Conservation (phyloP, 2,329 filamentous ascomycete species). For the Ciborinia camelliae region DNA sequence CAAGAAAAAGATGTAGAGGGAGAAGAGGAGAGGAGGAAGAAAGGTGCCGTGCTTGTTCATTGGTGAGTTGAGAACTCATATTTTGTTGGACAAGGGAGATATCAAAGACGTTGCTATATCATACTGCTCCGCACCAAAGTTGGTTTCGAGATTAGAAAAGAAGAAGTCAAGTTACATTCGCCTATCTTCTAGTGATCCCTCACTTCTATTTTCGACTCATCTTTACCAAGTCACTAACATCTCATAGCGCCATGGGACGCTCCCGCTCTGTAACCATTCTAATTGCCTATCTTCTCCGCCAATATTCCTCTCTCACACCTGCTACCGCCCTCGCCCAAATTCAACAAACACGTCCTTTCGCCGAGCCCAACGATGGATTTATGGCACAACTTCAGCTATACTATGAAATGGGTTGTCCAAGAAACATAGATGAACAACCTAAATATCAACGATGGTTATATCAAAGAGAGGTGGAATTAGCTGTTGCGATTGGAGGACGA, state of each 20-base stretch:
- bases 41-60: conserved; percentile 64
- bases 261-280: conserved; percentile 84
- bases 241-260: conserved; percentile 84
- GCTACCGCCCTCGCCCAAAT: conserved; percentile 65
- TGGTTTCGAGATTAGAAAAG: neutral
- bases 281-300: conserved; percentile 79
- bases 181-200: neutral
- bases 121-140: neutral
- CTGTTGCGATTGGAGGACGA: conserved; percentile 71
- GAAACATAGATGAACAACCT: conserved; percentile 63
- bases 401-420: conserved; percentile 80
- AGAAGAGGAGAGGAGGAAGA: conserved; percentile 47
- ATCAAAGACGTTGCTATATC: neutral
- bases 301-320: conserved; percentile 48
- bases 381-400: conserved; percentile 85
- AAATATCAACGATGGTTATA: conserved; percentile 79
- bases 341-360: conserved; percentile 67
- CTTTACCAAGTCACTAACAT: conserved; percentile 19
- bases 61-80: conserved; percentile 52
- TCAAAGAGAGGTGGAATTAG: conserved; percentile 60
- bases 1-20: conserved; percentile 42
- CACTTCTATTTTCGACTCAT: neutral
- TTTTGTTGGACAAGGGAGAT: conserved; percentile 19
- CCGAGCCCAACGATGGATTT: conserved; percentile 89
- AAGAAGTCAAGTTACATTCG: neutral